A percentile compares a stretch with the other conserved stretches of the same genome.
Conservation (phyloP, 2,329 filamentous ascomycete species). For the Thielaviopsis ethacetica region DNA sequence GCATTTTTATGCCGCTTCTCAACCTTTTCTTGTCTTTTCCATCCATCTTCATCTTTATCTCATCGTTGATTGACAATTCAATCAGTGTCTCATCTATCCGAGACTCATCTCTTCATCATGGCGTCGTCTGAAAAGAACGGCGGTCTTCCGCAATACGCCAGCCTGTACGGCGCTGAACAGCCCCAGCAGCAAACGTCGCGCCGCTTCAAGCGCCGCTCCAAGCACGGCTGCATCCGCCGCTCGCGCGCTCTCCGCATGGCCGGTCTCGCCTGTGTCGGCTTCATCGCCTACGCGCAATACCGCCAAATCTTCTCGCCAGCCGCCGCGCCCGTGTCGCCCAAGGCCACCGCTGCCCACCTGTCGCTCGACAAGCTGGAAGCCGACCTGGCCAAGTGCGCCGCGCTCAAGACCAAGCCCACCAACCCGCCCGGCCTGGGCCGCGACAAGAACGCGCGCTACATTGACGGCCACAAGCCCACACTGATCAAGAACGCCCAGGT, state of each 20-base stretch:
- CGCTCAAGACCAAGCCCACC: conserved; percentile 35
- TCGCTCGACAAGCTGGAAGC: conserved; percentile 35
- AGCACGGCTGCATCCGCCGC: conserved; percentile 22
- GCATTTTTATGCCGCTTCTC: not conserved
- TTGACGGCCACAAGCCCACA: conserved; percentile 40
- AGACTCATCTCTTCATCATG: not conserved
- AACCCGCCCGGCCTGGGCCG: conserved; percentile 41
- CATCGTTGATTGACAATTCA: too few relatives aligned
- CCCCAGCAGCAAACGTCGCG: conserved; percentile 8
- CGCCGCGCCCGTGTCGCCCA: conserved; percentile 5
- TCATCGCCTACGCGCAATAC: conserved; percentile 35
- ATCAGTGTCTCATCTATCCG: not conserved
- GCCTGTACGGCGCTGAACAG: not conserved
- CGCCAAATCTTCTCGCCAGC: conserved; percentile 19
- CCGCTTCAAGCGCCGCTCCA: conserved; percentile 14
- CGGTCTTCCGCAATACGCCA: not conserved
- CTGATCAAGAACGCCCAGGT: conserved; percentile 51
- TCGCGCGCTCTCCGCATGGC: conserved; percentile 28
- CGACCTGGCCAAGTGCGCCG: conserved; percentile 38
- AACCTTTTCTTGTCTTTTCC: not conserved
- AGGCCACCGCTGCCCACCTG: conserved; percentile 21
- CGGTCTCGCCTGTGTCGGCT: conserved; percentile 30
- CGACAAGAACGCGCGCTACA: conserved; percentile 42
- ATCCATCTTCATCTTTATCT: too few relatives aligned
- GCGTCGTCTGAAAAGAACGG: not conserved